A percentile compares a stretch with the other conserved stretches of the same genome.
Conservation (phyloP, 192 early-diverging fungal genomes). For the Paraglomus occultum region DNA sequence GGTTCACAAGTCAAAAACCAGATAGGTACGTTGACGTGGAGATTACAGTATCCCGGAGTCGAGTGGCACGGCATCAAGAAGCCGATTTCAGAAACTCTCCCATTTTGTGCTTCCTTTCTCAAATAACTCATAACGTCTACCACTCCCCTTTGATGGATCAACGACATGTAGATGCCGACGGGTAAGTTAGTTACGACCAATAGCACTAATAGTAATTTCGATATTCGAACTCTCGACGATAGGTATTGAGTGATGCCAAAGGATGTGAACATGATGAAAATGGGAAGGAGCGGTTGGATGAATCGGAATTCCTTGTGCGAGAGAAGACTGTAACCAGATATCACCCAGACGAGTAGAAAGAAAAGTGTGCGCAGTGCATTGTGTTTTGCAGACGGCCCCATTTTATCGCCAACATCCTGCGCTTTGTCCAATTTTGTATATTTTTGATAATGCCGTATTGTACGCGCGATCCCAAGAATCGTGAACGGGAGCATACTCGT, state of each 20-base stretch:
- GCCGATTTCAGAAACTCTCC: slow-evolving; percentile 45
- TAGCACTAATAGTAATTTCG: slow-evolving; percentile 31
- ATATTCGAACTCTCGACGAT: slow-evolving; percentile 20
- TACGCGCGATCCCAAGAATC: slow-evolving; percentile 48
- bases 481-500: slow-evolving; percentile 73
- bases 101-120: slow-evolving; percentile 42
- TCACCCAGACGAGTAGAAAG: slow-evolving; percentile 47
- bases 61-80: slow-evolving; percentile 98
- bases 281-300: slow-evolving; percentile 82
- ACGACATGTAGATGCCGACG: slow-evolving; percentile 66
- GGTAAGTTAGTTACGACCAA: slow-evolving; percentile 67
- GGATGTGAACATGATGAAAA: slow-evolving; percentile 51
- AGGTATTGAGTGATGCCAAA: slow-evolving; percentile 29
- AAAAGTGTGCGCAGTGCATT: no score
- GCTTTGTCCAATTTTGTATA: slow-evolving; percentile 8
- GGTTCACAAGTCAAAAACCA: slow-evolving; percentile 93
- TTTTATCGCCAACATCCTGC: no score
- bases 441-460: slow-evolving; percentile 30
- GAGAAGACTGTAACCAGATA: slow-evolving; percentile 70
- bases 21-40: slow-evolving; percentile 69
- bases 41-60: slow-evolving; percentile 85
- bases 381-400: no score
- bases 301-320: slow-evolving; percentile 96
- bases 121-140: slow-evolving; percentile 82
- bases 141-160: slow-evolving; percentile 91